Conservation (phyloP, 1,284 basidiomycete genomes). For the Chalciporus sp. region DNA sequence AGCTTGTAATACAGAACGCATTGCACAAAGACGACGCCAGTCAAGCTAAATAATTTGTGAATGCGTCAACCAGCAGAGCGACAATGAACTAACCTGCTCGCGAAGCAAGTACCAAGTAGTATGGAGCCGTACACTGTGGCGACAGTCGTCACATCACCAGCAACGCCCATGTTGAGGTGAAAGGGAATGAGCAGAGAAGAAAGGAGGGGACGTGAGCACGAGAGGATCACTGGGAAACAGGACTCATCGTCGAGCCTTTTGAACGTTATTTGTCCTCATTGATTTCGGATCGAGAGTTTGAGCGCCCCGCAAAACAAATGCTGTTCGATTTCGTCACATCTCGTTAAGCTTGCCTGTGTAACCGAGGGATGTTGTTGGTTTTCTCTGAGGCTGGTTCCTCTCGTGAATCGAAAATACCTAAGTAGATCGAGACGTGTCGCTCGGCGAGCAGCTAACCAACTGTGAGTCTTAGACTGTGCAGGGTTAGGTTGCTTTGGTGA, state of each 20-base stretch:
- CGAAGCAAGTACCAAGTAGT: slow-evolving; percentile 33
- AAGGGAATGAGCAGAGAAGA: neutral
- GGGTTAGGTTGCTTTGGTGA: too few species aligned
- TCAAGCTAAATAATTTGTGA: slow-evolving; percentile 39
- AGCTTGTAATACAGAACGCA: slow-evolving; percentile 45
- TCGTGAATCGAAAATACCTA: neutral
- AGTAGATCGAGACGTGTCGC: too few species aligned
- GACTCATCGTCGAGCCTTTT: slow-evolving; percentile 21
- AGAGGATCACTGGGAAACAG: slow-evolving; percentile 23
- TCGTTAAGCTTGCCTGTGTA: slow-evolving; percentile 14
- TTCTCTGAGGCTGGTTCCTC: neutral
- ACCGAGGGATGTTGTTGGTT: neutral
- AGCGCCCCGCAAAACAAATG: slow-evolving; percentile 13
- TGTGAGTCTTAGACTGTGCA: too few species aligned
- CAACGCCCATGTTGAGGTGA: slow-evolving; percentile 21
- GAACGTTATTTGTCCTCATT: slow-evolving; percentile 38
- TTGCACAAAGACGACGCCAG: slow-evolving; percentile 50
- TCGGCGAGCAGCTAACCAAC: too few species aligned
- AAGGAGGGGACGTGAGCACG: slow-evolving; percentile 34
- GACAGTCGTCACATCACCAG: slow-evolving; percentile 36
- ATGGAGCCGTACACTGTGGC: slow-evolving; percentile 35
- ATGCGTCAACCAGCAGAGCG: neutral
- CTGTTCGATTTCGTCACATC: slow-evolving; percentile 12
- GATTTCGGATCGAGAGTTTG: slow-evolving; percentile 25
- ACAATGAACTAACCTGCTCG: slow-evolving; percentile 22